A percentile compares a stretch with the other conserved stretches of the same genome.
phyloP scores from a whole-genome alignment of 129 eudicot species.

The Centrapalus pauciflorus region DNA sequence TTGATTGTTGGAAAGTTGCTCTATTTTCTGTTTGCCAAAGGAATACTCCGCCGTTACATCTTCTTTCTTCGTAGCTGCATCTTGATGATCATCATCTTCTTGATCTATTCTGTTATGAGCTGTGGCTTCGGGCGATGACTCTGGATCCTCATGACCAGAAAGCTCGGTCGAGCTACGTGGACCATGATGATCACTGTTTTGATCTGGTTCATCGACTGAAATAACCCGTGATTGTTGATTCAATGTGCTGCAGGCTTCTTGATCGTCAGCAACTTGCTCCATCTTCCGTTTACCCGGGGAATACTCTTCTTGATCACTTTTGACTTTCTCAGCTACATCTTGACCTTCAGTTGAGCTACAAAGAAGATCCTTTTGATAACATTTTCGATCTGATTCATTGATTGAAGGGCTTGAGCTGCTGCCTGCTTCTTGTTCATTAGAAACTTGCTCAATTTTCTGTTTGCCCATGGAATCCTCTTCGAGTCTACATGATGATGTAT shows the following conservation, averaged over 20 bases:
- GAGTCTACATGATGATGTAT: background rate
- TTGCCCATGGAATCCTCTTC: conserved; percentile 18
- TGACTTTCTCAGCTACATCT: conserved; percentile 34
- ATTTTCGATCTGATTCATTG: conserved; percentile 15
- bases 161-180: conserved; percentile 31
- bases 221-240: conserved; percentile 19
- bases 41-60: conserved; percentile 7
- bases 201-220: conserved; percentile 21
- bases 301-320: conserved; percentile 15
- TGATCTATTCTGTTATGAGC: conserved; percentile 22
- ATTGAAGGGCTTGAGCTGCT: conserved; percentile 31
- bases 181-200: conserved; percentile 20
- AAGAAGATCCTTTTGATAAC: conserved; percentile 8
- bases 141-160: conserved; percentile 37
- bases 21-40: conserved; percentile 12
- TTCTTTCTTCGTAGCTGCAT: background rate
- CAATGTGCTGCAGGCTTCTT: conserved; percentile 24
- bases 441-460: conserved; percentile 16
- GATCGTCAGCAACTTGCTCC: conserved; percentile 21
- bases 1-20: conserved; percentile 26
- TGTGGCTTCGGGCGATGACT: conserved; percentile 27
- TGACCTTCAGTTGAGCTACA: conserved; percentile 2
- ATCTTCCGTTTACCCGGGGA: conserved; percentile 17
- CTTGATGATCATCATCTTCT: conserved; percentile 13
- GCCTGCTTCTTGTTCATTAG: conserved; percentile 23